Conservation (phyloP, 805 yeast genomes). For the Myxozyma melibiosi region DNA sequence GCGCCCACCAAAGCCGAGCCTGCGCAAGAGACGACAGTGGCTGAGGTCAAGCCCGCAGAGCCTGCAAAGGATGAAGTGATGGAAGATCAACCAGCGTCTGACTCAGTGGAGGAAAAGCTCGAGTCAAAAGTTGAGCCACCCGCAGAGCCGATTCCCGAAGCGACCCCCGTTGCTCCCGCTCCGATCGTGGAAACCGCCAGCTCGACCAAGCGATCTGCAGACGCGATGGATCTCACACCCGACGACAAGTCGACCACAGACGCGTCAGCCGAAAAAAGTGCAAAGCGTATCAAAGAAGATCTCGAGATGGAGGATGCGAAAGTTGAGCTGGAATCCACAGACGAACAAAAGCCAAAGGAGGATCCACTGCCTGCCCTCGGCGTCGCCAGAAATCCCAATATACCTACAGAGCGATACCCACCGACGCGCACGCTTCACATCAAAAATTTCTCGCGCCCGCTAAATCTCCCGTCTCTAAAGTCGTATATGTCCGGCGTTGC, state of each 20-base stretch:
- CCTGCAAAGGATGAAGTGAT: background rate
- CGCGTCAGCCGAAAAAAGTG: background rate
- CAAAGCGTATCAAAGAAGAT: conserved; percentile 2
- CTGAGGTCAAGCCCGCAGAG: background rate
- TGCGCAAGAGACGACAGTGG: background rate
- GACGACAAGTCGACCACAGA: background rate
- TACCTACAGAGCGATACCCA: conserved; percentile 4
- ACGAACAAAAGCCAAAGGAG: background rate
- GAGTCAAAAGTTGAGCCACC: background rate
- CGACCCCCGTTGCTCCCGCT: no score
- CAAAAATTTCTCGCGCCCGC: conserved; percentile 28
- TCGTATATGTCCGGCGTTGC: conserved; percentile 11
- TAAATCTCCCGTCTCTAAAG: conserved; percentile 23
- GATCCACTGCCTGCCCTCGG: background rate
- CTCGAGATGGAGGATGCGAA: background rate
- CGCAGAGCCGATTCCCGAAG: background rate
- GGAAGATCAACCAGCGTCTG: background rate
- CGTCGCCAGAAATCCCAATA: conserved; percentile 6
- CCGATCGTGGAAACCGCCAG: no score
- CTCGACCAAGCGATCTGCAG: background rate
- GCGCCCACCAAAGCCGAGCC: background rate
- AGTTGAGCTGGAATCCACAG: background rate
- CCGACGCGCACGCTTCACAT: conserved; percentile 22
- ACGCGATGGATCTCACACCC: background rate
- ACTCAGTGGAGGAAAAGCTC: background rate